These are phyloP conservation scores for Verbena officinalis DNA, from an alignment of 257 asterid genomes.

Conservation along the genomic window DNA sequence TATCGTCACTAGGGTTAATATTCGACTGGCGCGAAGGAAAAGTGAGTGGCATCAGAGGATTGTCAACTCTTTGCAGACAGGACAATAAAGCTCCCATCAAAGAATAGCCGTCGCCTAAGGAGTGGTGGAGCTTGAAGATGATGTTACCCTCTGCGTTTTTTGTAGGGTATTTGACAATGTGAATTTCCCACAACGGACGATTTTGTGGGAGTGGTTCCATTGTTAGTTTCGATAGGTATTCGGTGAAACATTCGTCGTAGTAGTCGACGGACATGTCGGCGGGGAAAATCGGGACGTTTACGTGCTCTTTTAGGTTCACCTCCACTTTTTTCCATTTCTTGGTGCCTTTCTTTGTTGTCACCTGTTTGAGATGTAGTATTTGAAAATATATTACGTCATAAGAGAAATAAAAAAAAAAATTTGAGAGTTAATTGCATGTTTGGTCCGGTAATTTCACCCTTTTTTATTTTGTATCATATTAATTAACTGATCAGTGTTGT, in stretches of 20 bases:
- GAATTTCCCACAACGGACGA: conserved; percentile 56
- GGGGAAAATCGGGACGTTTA: conserved; percentile 37
- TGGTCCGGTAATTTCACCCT: too few species aligned
- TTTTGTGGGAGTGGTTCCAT: conserved; percentile 34
- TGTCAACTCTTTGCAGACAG: conserved; percentile 46
- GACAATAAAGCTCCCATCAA: conserved; percentile 63
- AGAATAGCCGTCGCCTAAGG: conserved; percentile 60
- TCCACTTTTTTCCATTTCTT: conserved; percentile 56
- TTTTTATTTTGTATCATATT: too few species aligned
- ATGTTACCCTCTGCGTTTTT: conserved; percentile 32
- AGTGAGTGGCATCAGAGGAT: conserved; percentile 46
- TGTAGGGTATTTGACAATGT: conserved; percentile 52
- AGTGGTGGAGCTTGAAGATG: conserved; percentile 56
- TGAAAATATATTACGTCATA: too few species aligned
- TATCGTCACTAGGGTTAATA: neutral
- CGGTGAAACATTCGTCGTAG: conserved; percentile 46
- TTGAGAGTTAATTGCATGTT: too few species aligned
- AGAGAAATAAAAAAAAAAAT: too few species aligned
- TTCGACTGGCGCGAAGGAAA: conserved; percentile 35
- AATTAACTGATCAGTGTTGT: too few species aligned
- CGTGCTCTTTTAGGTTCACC: conserved; percentile 45
- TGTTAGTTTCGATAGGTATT: conserved; percentile 41
- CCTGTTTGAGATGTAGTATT: conserved; percentile 30
- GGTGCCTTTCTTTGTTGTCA: conserved; percentile 31
- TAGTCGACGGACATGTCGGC: conserved; percentile 33